Percentiles rank a stretch among this genome's conserved stretches.
Conservation (phyloP, 371 early-diverging fungal genomes). For the Apophysomyces variabilis region DNA sequence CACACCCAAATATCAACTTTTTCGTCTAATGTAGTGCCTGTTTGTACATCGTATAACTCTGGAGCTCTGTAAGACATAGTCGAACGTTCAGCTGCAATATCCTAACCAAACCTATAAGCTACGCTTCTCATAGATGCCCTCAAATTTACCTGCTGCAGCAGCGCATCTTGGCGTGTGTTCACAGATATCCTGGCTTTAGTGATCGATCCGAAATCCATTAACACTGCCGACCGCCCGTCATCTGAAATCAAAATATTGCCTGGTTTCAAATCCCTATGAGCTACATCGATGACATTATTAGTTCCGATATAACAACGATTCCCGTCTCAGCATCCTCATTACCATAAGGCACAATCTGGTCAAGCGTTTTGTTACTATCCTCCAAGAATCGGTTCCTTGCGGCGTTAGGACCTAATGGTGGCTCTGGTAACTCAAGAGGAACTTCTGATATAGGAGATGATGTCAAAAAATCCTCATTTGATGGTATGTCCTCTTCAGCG, state of each 20-base stretch:
- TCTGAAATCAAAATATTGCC: conserved; percentile 66
- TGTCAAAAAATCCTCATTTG: conserved; percentile 14
- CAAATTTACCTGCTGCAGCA: conserved; percentile 56
- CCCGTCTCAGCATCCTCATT: not conserved
- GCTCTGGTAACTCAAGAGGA: not conserved
- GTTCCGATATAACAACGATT: not conserved
- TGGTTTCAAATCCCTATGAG: conserved; percentile 79
- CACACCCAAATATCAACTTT: conserved; percentile 79
- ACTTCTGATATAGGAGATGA: conserved; percentile 11
- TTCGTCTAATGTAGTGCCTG: conserved; percentile 62
- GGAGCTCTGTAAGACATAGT: conserved; percentile 80
- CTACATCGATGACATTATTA: conserved; percentile 20
- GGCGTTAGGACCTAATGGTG: not conserved
- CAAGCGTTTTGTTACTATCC: conserved; percentile 3
- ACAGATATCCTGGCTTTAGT: conserved; percentile 59
- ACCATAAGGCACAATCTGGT: conserved; percentile 18
- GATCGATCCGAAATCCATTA: conserved; percentile 79
- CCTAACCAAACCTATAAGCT: conserved; percentile 22
- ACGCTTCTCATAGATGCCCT: not conserved
- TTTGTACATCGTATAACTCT: conserved; percentile 78
- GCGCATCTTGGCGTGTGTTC: conserved; percentile 62
- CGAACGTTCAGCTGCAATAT: conserved; percentile 67
- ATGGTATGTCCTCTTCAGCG: conserved; percentile 30
- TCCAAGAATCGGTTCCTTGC: not conserved
- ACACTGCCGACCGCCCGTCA: conserved; percentile 66